Evolutionary conservation across 2,329 filamentous ascomycete species (phyloP).

Genomic region (Bipolaris victoriae): DNA sequence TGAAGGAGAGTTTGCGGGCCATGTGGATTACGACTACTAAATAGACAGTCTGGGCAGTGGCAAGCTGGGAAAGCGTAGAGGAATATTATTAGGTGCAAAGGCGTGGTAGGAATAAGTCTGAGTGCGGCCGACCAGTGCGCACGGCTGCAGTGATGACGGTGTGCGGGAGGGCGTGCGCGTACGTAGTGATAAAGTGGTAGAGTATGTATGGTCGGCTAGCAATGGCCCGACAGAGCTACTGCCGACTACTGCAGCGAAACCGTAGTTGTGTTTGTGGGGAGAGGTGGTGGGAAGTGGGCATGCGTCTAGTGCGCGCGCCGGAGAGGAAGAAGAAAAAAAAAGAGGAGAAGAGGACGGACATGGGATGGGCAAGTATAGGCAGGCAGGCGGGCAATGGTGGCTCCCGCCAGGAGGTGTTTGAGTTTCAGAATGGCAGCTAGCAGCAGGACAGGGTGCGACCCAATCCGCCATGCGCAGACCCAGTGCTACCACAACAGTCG

Average conservation of each 20-base stretch:
- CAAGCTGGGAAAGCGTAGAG: neutral
- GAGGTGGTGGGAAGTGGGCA: no score
- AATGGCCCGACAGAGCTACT: slow-evolving; percentile 12
- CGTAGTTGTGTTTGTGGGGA: no score
- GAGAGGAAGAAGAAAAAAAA: neutral
- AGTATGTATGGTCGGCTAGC: slow-evolving; percentile 12
- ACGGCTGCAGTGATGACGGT: slow-evolving; percentile 4
- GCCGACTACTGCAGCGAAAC: slow-evolving; percentile 6
- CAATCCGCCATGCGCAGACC: no score
- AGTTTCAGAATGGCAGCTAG: slow-evolving; percentile 26
- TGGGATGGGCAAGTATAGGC: slow-evolving; percentile 5
- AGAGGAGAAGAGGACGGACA: neutral
- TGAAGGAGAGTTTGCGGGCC: slow-evolving; percentile 55
- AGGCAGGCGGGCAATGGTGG: slow-evolving; percentile 1
- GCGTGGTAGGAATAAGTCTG: slow-evolving; percentile 1
- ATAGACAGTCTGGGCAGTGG: neutral
- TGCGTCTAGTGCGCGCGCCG: neutral
- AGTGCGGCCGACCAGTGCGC: neutral
- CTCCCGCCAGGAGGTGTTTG: slow-evolving; percentile 22
- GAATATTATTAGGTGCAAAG: neutral
- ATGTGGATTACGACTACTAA: slow-evolving; percentile 27
- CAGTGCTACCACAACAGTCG: no score
- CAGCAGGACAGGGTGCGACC: slow-evolving; percentile 18
- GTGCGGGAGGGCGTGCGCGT: neutral
- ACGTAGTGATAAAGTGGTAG: neutral